A percentile compares a stretch with the other conserved stretches of the same genome.
Conservation (phyloP, 176 grass and related monocot genomes). For the Oryza glaberrima region DNA sequence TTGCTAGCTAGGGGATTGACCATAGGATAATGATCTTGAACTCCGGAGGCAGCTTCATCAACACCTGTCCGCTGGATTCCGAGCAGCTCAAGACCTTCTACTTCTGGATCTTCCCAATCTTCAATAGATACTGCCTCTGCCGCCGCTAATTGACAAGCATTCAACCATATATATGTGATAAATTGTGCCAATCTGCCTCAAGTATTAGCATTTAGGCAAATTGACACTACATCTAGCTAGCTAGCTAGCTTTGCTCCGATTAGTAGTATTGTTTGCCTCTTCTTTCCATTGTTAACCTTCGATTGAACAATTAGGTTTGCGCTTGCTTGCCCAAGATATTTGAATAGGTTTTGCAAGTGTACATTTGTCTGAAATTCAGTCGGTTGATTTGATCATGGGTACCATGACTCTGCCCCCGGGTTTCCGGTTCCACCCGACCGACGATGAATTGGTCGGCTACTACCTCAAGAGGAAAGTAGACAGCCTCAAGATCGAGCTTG, state of each 20-base stretch:
- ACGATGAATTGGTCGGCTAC: slow-evolving; percentile 91
- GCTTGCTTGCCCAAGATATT: slow-evolving; percentile 39
- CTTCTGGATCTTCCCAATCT: slow-evolving; percentile 94
- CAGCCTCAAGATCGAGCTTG: slow-evolving; percentile 82
- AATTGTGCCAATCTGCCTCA: slow-evolving; percentile 27
- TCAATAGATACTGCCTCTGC: slow-evolving; percentile 47
- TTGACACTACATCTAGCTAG: background rate
- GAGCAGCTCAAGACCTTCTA: slow-evolving; percentile 68
- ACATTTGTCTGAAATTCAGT: background rate
- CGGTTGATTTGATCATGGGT: slow-evolving; percentile 36
- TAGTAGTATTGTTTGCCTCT: background rate
- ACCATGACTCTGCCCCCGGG: slow-evolving; percentile 73
- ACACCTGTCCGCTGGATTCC: slow-evolving; percentile 44
- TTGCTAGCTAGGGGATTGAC: background rate
- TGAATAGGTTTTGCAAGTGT: slow-evolving; percentile 41
- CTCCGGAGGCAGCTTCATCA: slow-evolving; percentile 34
- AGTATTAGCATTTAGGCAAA: slow-evolving; percentile 44
- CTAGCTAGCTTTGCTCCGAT: background rate
- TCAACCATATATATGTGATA: background rate
- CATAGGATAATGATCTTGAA: slow-evolving; percentile 67
- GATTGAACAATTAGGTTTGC: background rate
- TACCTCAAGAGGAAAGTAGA: slow-evolving; percentile 95
- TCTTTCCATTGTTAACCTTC: background rate
- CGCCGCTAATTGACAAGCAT: background rate
- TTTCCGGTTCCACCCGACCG: slow-evolving; percentile 96